These are phyloP conservation scores for Gamsiella multidivaricata DNA, from an alignment of 192 early-diverging fungal genomes.

Conservation along the genomic window DNA sequence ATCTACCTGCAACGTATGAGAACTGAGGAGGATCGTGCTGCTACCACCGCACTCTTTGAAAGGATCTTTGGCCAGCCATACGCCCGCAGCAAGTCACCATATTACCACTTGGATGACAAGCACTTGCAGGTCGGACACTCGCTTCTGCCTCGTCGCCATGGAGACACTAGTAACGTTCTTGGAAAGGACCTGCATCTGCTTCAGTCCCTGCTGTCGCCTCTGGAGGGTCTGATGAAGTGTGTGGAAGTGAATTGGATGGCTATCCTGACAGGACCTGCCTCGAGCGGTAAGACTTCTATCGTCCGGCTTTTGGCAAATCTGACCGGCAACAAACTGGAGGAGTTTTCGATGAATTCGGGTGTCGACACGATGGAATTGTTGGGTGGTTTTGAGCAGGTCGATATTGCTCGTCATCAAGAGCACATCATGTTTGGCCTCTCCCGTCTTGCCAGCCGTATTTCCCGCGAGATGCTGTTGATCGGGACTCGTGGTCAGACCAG, in stretches of 20 bases:
- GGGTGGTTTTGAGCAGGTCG: conserved; percentile 98
- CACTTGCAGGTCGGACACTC: conserved; percentile 73
- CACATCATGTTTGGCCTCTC: conserved; percentile 58
- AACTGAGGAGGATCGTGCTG: conserved; percentile 76
- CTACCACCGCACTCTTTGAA: conserved; percentile 66
- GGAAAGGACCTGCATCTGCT: conserved; percentile 71
- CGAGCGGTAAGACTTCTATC: conserved; percentile 89
- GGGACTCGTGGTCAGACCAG: not conserved
- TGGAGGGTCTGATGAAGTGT: conserved; percentile 88
- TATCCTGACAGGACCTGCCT: conserved; percentile 86
- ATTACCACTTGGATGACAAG: conserved; percentile 62
- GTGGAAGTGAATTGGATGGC: conserved; percentile 93
- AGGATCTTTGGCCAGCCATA: conserved; percentile 64
- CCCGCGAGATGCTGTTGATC: conserved; percentile 56
- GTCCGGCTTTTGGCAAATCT: conserved; percentile 85
- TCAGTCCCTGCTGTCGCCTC: conserved; percentile 68
- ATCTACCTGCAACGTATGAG: conserved; percentile 94
- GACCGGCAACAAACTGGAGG: conserved; percentile 85
- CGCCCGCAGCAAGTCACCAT: conserved; percentile 49
- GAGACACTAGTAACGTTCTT: conserved; percentile 37
- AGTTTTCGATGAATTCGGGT: conserved; percentile 95
- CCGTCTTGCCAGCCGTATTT: conserved; percentile 55
- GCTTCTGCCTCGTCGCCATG: conserved; percentile 60
- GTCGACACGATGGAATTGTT: conserved; percentile 96
- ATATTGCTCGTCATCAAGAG: conserved; percentile 77